Conservation (phyloP, 1,284 basidiomycete genomes). For the Malassezia globosa region DNA sequence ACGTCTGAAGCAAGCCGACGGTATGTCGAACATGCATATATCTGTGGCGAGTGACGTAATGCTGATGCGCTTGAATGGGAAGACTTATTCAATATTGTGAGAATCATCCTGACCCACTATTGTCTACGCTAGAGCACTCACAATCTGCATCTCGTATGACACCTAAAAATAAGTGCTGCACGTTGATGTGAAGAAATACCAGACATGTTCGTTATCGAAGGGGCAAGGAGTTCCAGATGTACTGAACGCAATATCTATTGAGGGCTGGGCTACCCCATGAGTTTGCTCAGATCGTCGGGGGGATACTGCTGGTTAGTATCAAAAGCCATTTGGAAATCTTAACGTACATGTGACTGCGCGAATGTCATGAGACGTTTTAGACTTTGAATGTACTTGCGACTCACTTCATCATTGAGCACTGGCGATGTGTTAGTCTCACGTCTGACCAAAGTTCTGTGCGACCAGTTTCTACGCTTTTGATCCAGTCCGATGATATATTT, state of each 20-base stretch:
- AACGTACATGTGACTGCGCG: conserved; percentile 26
- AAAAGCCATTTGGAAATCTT: no score
- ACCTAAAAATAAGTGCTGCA: no score
- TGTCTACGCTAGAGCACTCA: no score
- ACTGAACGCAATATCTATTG: no score
- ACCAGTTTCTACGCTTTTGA: neutral
- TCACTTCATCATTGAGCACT: conserved; percentile 95
- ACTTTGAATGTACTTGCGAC: conserved; percentile 95
- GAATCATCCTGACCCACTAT: neutral
- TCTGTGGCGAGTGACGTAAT: no score
- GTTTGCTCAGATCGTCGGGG: conserved; percentile 13
- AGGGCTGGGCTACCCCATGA: conserved; percentile 11
- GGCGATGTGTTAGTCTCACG: neutral
- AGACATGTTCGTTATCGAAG: neutral
- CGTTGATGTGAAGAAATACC: neutral
- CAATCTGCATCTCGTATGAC: no score
- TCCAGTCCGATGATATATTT: no score
- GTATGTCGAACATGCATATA: no score
- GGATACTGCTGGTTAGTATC: conserved; percentile 10
- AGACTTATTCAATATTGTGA: conserved; percentile 7
- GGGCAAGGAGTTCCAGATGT: no score
- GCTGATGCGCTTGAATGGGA: no score
- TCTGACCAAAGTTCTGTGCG: no score
- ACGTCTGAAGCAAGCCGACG: conserved; percentile 6
- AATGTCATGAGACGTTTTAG: conserved; percentile 61